A percentile compares a stretch with the other conserved stretches of the same genome.
phyloP scores from a whole-genome alignment of 164 flowering plant genomes.

The Tetrastigma voinierianum region DNA sequence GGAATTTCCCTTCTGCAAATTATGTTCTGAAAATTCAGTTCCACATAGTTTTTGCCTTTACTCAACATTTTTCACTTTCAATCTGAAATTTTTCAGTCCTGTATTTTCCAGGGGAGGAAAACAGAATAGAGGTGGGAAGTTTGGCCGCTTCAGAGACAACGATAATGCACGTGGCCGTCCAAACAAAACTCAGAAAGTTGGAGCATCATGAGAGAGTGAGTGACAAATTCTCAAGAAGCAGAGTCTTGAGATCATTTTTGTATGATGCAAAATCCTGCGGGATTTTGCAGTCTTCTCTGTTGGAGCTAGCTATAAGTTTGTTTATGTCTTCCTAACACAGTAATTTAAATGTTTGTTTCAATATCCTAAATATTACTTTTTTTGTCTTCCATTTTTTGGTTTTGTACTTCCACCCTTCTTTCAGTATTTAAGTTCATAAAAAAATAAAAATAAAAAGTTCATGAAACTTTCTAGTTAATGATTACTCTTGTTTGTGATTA shows the following conservation, averaged over 20 bases:
- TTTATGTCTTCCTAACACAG: too few species aligned
- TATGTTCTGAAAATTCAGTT: background rate
- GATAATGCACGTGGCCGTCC: conserved; percentile 41
- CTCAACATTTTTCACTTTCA: background rate
- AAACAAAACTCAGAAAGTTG: conserved; percentile 56
- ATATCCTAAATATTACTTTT: too few species aligned
- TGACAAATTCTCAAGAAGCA: background rate
- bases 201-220: conserved; percentile 22
- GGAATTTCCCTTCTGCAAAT: too few species aligned
- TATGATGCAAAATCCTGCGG: background rate
- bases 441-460: too few species aligned
- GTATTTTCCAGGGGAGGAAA: conserved; percentile 62
- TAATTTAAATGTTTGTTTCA: too few species aligned
- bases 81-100: background rate
- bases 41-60: background rate
- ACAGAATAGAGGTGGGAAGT: conserved; percentile 52
- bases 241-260: conserved; percentile 1
- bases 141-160: conserved; percentile 40
- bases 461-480: too few species aligned
- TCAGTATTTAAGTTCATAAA: too few species aligned
- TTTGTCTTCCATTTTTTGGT: too few species aligned
- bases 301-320: too few species aligned
- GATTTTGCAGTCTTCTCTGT: too few species aligned
- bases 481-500: too few species aligned
- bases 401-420: too few species aligned